phyloP scores from a whole-genome alignment of 148 eudicot genomes.

The Rhododendron mucronatum region DNA sequence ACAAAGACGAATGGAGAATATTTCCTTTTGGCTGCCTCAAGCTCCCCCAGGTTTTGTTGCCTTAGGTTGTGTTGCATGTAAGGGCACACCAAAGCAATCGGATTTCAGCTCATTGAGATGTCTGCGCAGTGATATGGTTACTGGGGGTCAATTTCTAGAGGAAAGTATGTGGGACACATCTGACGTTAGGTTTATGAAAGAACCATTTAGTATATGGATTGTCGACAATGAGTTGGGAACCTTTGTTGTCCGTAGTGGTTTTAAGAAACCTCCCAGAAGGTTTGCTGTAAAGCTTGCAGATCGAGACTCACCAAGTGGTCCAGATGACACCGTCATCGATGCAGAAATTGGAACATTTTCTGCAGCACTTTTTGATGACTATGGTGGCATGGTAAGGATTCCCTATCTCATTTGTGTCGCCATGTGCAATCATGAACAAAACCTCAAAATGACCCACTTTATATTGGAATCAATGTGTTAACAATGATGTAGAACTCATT shows the following conservation, averaged over 20 bases:
- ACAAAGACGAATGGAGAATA: constrained; percentile 53
- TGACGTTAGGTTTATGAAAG: constrained; percentile 47
- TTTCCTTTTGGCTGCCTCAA: constrained; percentile 93
- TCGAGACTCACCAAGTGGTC: constrained; percentile 48
- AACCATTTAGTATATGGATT: constrained; percentile 81
- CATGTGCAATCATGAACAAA: not conserved
- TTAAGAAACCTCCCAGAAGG: constrained; percentile 83
- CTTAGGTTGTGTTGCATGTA: constrained; percentile 86
- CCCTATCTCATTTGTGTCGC: not conserved
- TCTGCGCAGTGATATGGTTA: constrained; percentile 85
- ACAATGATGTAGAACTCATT: not conserved
- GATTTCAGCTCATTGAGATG: constrained; percentile 76
- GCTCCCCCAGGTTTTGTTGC: constrained; percentile 94
- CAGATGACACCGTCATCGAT: constrained; percentile 74
- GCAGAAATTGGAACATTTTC: constrained; percentile 88
- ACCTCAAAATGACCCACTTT: not conserved
- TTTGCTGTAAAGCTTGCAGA: constrained; percentile 82
- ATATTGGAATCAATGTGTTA: not conserved
- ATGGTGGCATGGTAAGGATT: constrained; percentile 83
- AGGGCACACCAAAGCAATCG: constrained; percentile 67
- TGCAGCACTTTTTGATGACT: constrained; percentile 94
- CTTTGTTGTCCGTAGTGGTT: constrained; percentile 69
- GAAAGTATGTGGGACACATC: constrained; percentile 88
- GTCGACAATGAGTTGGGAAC: constrained; percentile 79
- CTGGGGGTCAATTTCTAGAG: constrained; percentile 75